Base-by-base conservation (phyloP, 2,329 filamentous ascomycete species). In the Cladophialophora psammophila region DNA sequence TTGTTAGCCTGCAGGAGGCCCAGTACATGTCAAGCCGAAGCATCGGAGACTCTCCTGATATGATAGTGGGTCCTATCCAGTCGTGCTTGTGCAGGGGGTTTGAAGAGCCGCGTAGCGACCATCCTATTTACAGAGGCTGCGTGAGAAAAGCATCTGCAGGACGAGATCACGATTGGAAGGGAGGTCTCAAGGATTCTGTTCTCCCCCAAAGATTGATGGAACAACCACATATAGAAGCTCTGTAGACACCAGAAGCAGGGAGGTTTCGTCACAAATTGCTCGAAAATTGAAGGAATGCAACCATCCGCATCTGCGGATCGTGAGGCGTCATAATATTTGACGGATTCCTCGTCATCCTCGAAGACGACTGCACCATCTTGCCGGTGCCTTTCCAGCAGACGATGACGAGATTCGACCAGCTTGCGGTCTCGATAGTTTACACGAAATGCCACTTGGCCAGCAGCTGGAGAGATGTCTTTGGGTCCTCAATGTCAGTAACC, bases 21-120 rank as follows among this genome's bases (percentile, higher is more conserved):
- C 45, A 31, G 45, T 18, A 10, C 45, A 18, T 18, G 45, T 4
- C 9, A 50, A 18, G 26, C 13, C 20, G 2, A 50, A 20, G 6
- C 15, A 50, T 31, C 45, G 45, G 45, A 31, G 45, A 50, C 20
- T 50, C 18, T 50, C 45, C 45, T 50, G 45, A 10, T 20, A 48
- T 48, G 42, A 20, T 18, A 6, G 42, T 48, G 42, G 42, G 42
- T 48, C 42, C 42, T 48, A n/a, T 20, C 3, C 42, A 20, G 45
- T 50, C 12, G 45, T 13, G 9, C 45, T 50, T 26, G 20, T 6
- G 15, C 20, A 31, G 45, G 45, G 5, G 13, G 18, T 18, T 10
- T 18, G 20, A 31, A 15, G 20, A 50, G 18, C 18, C 20, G 18
- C 45, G 18, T 31, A 50, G 8, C 20, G 13, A 26, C 45, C 5